Conservation (phyloP, 1,284 basidiomycete species). For the Irpex sp. region DNA sequence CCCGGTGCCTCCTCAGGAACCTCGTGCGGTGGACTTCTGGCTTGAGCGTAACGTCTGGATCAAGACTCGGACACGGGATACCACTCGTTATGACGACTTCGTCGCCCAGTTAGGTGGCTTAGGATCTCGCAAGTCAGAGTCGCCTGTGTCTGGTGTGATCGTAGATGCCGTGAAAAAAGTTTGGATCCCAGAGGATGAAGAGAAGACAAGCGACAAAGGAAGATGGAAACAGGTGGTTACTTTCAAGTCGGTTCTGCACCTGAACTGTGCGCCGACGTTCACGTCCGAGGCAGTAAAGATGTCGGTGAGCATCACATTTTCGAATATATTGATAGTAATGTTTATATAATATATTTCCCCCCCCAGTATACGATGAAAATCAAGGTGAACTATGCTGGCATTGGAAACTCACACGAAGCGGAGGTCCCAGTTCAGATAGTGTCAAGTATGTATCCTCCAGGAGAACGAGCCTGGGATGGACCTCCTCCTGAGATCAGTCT, state of each 20-base stretch:
- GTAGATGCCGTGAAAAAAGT: too few species aligned
- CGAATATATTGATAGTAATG: too few species aligned
- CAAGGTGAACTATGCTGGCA: not conserved
- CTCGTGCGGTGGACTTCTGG: too few species aligned
- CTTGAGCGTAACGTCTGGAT: too few species aligned
- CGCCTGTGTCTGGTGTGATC: too few species aligned
- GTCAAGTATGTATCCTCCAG: not conserved
- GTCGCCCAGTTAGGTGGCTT: too few species aligned
- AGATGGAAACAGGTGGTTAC: slow-evolving; percentile 14
- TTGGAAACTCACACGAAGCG: not conserved
- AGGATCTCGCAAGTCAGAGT: too few species aligned
- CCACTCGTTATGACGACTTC: too few species aligned
- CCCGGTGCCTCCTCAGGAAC: too few species aligned
- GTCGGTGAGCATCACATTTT: not conserved
- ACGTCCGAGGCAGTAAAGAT: not conserved
- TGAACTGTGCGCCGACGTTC: not conserved
- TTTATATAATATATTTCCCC: not conserved
- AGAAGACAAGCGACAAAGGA: slow-evolving; percentile 7
- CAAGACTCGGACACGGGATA: too few species aligned
- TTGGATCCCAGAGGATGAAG: too few species aligned
- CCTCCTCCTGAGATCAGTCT: not conserved
- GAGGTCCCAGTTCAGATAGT: not conserved
- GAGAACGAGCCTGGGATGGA: not conserved
- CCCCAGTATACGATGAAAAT: not conserved
- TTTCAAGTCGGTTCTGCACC: slow-evolving; percentile 6